These are phyloP conservation scores for Amphichorda felina DNA, from an alignment of 2,329 filamentous ascomycete genomes.

Conservation along the genomic window DNA sequence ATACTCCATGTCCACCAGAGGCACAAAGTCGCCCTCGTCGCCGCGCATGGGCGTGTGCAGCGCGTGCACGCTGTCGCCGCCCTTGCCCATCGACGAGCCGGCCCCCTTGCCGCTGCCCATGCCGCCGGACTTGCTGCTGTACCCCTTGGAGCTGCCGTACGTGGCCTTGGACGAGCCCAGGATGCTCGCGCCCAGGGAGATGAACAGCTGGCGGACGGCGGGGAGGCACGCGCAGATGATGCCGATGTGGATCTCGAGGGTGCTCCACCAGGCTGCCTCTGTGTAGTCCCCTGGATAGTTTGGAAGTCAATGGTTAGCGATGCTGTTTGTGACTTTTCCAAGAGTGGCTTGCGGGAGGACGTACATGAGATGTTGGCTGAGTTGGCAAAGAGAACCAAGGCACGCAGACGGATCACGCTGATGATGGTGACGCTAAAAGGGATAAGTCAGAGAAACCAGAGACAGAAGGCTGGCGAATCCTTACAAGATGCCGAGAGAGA, in stretches of 20 bases:
- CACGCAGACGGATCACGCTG: constrained; percentile 22
- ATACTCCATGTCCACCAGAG: constrained; percentile 5
- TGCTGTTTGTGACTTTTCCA: not conserved
- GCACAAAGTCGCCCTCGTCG: constrained; percentile 6
- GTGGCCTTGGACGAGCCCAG: constrained; percentile 1
- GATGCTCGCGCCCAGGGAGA: constrained; percentile 5
- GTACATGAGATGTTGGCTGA: constrained; percentile 12
- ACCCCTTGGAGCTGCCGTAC: not conserved
- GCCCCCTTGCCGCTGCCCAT: constrained; percentile 1
- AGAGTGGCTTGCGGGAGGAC: not conserved
- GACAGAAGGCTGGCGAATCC: constrained; percentile 6
- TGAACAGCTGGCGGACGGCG: constrained; percentile 18
- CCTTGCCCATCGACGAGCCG: not conserved
- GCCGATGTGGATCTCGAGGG: constrained; percentile 25
- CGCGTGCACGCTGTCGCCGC: not conserved
- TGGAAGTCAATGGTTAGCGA: not conserved
- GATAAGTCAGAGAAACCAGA: not conserved
- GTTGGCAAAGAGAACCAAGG: constrained; percentile 13
- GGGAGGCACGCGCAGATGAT: constrained; percentile 27
- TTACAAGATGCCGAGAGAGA: constrained; percentile 34
- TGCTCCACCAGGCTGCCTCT: constrained; percentile 26
- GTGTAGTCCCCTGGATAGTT: constrained; percentile 11
- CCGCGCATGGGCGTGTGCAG: constrained; percentile 5
- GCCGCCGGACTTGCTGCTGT: not conserved
- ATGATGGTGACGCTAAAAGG: constrained; percentile 21